Evolutionary conservation across 495 filamentous ascomycete genomes (phyloP).

Genomic region (Trichoderma erinaceum): DNA sequence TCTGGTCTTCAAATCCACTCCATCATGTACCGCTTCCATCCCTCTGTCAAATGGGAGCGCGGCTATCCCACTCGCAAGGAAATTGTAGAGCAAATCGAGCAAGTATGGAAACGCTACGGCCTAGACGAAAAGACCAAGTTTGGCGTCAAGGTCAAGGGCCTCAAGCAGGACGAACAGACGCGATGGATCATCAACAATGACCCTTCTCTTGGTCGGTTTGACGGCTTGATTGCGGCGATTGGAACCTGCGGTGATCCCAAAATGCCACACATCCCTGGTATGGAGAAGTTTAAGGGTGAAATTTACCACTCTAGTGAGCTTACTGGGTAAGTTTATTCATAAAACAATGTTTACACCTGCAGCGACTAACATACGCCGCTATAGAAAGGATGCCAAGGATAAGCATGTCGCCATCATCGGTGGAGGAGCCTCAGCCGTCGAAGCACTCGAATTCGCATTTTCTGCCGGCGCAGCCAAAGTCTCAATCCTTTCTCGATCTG

Average conservation of each 20-base stretch:
- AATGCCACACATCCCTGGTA: constrained; percentile 58
- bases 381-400: constrained; percentile 46
- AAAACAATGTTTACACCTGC: background rate
- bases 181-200: constrained; percentile 73
- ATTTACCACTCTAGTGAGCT: constrained; percentile 71
- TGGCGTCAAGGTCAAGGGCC: constrained; percentile 58
- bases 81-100: constrained; percentile 62
- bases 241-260: constrained; percentile 77
- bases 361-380: background rate
- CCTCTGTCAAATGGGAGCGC: constrained; percentile 62
- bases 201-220: constrained; percentile 59
- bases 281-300: constrained; percentile 59
- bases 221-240: constrained; percentile 69
- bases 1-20: constrained; percentile 78
- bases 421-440: constrained; percentile 75
- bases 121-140: constrained; percentile 67
- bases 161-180: constrained; percentile 61
- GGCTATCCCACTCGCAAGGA: constrained; percentile 71
- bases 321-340: constrained; percentile 45
- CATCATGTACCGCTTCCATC: constrained; percentile 85
- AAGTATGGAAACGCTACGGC: constrained; percentile 70
- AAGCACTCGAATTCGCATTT: constrained; percentile 76
- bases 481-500: constrained; percentile 67
- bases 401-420: constrained; percentile 73
- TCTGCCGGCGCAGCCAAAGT: constrained; percentile 58